These are phyloP conservation scores for Climacium dendroides DNA, from an alignment of 225 moss, liverwort and hornwort genomes.

Conservation along the genomic window DNA sequence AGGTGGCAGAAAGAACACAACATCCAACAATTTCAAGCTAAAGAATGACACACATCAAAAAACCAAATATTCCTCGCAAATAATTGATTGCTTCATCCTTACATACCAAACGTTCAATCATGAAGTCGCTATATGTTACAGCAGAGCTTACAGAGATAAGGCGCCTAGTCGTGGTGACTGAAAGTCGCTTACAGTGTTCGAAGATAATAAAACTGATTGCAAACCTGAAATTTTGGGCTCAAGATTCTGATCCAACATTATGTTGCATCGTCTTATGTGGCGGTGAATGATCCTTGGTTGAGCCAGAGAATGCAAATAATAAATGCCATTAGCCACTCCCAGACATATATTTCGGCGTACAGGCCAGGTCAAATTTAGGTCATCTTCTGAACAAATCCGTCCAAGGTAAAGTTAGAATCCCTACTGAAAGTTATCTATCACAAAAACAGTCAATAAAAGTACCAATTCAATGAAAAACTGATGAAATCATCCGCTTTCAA, in stretches of 20 bases:
- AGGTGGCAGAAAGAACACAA: background rate
- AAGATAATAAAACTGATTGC: conserved; percentile 12
- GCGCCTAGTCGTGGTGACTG: too few species aligned
- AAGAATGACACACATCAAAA: background rate
- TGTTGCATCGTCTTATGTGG: conserved; percentile 33
- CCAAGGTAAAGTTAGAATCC: background rate
- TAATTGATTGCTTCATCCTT: background rate
- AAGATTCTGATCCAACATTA: conserved; percentile 24
- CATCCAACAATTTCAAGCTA: background rate
- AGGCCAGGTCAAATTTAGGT: background rate
- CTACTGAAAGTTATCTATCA: background rate
- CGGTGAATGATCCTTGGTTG: conserved; percentile 9
- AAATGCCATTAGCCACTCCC: background rate
- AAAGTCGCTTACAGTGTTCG: background rate
- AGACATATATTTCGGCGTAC: background rate
- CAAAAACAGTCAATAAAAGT: background rate
- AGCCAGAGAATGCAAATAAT: background rate
- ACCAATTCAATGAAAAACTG: background rate
- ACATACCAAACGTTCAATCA: background rate
- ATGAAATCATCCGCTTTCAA: background rate
- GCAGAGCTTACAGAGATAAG: background rate
- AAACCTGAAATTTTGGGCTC: conserved; percentile 53
- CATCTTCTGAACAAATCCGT: background rate
- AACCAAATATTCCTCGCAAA: too few species aligned
- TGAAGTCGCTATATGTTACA: background rate